Evolutionary conservation across 106 monocot species (phyloP).

Genomic region (Amphibolis antarctica): DNA sequence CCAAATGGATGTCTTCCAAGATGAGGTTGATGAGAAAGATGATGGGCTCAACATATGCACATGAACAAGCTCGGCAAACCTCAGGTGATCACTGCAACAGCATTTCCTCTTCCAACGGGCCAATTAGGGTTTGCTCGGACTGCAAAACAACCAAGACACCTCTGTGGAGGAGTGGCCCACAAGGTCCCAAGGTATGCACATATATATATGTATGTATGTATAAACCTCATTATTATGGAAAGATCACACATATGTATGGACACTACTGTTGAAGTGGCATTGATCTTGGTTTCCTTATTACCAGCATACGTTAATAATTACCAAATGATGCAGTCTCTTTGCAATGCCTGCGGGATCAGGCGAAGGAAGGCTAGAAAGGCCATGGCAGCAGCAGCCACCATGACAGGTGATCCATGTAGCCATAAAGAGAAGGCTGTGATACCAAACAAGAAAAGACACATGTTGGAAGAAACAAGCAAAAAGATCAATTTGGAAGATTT

Average conservation of each 20-base stretch:
- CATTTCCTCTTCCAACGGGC: neutral
- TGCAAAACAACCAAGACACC: conserved; percentile 25
- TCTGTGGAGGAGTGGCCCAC: conserved; percentile 25
- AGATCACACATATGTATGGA: neutral
- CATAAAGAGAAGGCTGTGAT: conserved; percentile 4
- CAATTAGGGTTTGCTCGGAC: conserved; percentile 12
- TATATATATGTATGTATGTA: neutral
- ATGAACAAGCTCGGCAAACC: neutral
- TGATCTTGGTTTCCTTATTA: neutral
- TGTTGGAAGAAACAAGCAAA: conserved; percentile 22
- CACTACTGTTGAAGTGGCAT: neutral
- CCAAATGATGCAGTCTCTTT: conserved; percentile 13
- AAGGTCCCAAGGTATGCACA: conserved; percentile 19
- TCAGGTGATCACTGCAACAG: neutral
- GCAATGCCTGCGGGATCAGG: conserved; percentile 27
- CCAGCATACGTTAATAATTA: neutral
- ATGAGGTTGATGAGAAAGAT: conserved; percentile 17
- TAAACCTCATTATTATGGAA: neutral
- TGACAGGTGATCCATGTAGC: neutral
- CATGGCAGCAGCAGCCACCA: conserved; percentile 10
- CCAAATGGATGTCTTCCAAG: conserved; percentile 15
- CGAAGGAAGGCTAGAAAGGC: conserved; percentile 26
- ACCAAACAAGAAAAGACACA: conserved; percentile 95
- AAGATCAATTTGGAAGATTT: conserved; percentile 35
- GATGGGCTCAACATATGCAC: conserved; percentile 13